Percentiles rank a stretch among this genome's conserved stretches.
phyloP scores from a whole-genome alignment of 2,329 filamentous ascomycete genomes.

The Talaromyces pinophilus region DNA sequence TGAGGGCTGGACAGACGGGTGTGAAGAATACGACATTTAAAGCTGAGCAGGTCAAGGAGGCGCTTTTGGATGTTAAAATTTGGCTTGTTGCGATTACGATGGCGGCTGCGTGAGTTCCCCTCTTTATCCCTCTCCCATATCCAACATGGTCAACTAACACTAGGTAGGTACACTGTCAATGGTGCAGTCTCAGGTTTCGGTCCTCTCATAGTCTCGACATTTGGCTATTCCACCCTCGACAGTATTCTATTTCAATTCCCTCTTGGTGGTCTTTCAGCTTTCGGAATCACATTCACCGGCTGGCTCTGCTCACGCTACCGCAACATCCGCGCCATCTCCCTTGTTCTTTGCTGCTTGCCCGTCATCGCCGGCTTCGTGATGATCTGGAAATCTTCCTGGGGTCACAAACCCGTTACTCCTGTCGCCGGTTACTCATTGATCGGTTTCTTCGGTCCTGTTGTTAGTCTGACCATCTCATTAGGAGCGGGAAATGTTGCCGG shows the following conservation, averaged over 20 bases:
- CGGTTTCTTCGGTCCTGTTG: slow-evolving; percentile 71
- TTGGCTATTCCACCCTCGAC: slow-evolving; percentile 64
- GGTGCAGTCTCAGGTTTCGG: slow-evolving; percentile 71
- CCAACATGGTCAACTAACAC: neutral
- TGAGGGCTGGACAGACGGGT: slow-evolving; percentile 64
- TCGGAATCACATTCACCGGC: slow-evolving; percentile 67
- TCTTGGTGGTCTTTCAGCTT: slow-evolving; percentile 66
- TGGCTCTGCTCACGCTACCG: slow-evolving; percentile 61
- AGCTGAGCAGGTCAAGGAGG: slow-evolving; percentile 59
- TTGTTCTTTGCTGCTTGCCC: slow-evolving; percentile 67
- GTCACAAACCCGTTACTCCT: slow-evolving; percentile 63
- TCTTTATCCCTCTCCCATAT: neutral
- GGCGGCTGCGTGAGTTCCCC: slow-evolving; percentile 56
- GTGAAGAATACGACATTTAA: slow-evolving; percentile 65
- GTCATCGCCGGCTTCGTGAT: slow-evolving; percentile 73
- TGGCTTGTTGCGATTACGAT: slow-evolving; percentile 69
- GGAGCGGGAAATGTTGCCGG: slow-evolving; percentile 71
- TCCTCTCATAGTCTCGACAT: slow-evolving; percentile 70
- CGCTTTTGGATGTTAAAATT: slow-evolving; percentile 60
- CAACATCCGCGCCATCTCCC: slow-evolving; percentile 66
- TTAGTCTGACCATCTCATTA: slow-evolving; percentile 61
- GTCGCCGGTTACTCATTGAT: slow-evolving; percentile 72
- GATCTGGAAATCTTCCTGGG: slow-evolving; percentile 71
- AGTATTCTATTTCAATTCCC: slow-evolving; percentile 75
- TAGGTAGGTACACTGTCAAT: slow-evolving; percentile 63